Conservation (phyloP, 2,329 filamentous ascomycete species). For the Sporothrix dimorphospora region DNA sequence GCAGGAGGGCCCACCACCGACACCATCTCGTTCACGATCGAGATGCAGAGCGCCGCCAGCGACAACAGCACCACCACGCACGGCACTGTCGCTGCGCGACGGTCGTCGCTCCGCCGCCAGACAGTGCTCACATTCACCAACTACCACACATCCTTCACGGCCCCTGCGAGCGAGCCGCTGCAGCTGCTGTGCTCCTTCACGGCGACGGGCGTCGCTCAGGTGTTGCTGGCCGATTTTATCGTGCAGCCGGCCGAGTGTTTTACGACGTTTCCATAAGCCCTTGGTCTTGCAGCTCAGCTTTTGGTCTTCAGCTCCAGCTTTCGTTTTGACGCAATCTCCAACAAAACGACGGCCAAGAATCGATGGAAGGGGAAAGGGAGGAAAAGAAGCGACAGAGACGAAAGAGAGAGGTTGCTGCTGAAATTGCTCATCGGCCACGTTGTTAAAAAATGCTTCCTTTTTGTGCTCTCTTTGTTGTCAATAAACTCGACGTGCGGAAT, state of each 20-base stretch:
- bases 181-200: not conserved
- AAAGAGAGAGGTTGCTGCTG: too few relatives aligned
- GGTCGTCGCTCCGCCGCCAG: not conserved
- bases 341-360: too few relatives aligned
- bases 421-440: too few relatives aligned
- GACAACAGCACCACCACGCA: not conserved
- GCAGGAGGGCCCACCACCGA: too few relatives aligned
- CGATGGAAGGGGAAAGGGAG: too few relatives aligned
- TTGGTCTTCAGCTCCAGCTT: too few relatives aligned
- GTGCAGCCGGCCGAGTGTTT: not conserved
- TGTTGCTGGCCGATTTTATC: not conserved
- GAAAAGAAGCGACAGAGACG: too few relatives aligned
- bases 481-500: too few relatives aligned
- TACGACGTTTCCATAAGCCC: not conserved
- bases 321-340: too few relatives aligned
- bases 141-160: not conserved
- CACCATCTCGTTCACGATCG: not conserved
- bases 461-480: too few relatives aligned
- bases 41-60: not conserved
- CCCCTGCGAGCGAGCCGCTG: not conserved
- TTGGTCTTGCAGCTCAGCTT: not conserved
- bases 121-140: not conserved
- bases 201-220: not conserved
- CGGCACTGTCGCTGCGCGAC: too few relatives aligned
- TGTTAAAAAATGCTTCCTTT: too few relatives aligned